These are phyloP conservation scores for Populus hybrid DNA, from an alignment of 441 rosid genomes.

Conservation along the genomic window DNA sequence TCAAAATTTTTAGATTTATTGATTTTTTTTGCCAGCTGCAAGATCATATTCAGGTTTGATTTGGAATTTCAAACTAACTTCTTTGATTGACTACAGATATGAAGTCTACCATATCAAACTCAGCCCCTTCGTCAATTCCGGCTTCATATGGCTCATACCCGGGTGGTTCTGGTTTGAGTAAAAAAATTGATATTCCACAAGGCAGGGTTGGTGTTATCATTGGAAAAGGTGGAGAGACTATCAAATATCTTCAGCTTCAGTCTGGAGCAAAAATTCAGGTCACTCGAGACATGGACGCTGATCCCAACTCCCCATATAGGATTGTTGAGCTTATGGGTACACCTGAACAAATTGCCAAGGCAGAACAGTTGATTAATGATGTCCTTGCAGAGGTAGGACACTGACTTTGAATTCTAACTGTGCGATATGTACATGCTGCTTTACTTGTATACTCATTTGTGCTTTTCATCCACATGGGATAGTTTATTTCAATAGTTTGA, in stretches of 20 bases:
- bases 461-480: background rate
- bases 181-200: slow-evolving; percentile 87
- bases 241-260: slow-evolving; percentile 82
- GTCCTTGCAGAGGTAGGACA: slow-evolving; percentile 80
- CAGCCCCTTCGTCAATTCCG: slow-evolving; percentile 52
- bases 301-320: slow-evolving; percentile 62
- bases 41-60: background rate
- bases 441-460: background rate
- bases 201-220: slow-evolving; percentile 96
- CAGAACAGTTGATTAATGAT: slow-evolving; percentile 82
- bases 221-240: slow-evolving; percentile 96
- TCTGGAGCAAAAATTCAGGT: slow-evolving; percentile 99
- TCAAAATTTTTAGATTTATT: too few relatives aligned
- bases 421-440: background rate
- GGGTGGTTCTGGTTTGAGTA: slow-evolving; percentile 56
- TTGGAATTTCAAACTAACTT: background rate
- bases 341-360: slow-evolving; percentile 77
- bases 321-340: slow-evolving; percentile 81
- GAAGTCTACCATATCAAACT: slow-evolving; percentile 37
- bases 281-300: slow-evolving; percentile 91
- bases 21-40: background rate
- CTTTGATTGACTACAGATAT: slow-evolving; percentile 29
- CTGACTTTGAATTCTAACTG: background rate
- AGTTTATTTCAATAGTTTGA: background rate
- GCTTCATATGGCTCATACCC: slow-evolving; percentile 65